Evolutionary conservation across 768 basidiomycete species (phyloP).

Genomic region (Pleurotus eryngii): DNA sequence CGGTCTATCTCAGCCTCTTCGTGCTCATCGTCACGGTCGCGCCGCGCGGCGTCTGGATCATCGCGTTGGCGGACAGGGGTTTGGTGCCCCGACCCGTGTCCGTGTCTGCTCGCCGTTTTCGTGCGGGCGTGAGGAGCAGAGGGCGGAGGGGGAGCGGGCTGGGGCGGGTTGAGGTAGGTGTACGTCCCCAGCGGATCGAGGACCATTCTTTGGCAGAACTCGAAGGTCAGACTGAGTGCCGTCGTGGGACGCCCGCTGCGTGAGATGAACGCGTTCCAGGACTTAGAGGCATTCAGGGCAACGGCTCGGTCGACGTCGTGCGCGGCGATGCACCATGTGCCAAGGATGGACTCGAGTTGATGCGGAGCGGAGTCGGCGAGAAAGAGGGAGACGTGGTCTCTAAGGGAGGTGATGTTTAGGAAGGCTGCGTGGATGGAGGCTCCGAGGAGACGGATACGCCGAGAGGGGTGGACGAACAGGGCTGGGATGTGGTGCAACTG

Average conservation of each 20-base stretch:
- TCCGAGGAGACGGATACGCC: slow-evolving; percentile 64
- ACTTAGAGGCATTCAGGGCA: slow-evolving; percentile 40
- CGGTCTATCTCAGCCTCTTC: slow-evolving; percentile 73
- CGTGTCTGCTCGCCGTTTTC: slow-evolving; percentile 23
- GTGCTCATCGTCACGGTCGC: slow-evolving; percentile 51
- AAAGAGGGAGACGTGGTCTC: slow-evolving; percentile 48
- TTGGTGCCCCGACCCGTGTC: slow-evolving; percentile 15
- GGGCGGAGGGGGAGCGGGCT: slow-evolving; percentile 31
- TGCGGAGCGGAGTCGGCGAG: slow-evolving; percentile 44
- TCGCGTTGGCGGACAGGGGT: slow-evolving; percentile 21
- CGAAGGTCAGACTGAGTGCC: slow-evolving; percentile 33
- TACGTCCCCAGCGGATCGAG: slow-evolving; percentile 64
- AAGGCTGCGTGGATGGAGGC: slow-evolving; percentile 63
- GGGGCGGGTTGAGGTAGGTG: slow-evolving; percentile 58
- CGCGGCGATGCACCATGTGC: slow-evolving; percentile 70
- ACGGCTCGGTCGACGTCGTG: slow-evolving; percentile 73
- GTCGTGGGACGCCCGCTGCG: slow-evolving; percentile 45
- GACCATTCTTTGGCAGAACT: slow-evolving; percentile 51
- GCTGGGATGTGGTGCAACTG: slow-evolving; percentile 87
- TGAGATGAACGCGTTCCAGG: slow-evolving; percentile 46
- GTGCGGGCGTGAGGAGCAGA: slow-evolving; percentile 27
- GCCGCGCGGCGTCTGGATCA: slow-evolving; percentile 22
- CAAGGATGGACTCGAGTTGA: slow-evolving; percentile 57
- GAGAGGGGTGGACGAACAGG: slow-evolving; percentile 75
- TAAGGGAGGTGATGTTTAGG: slow-evolving; percentile 49